A percentile compares a stretch with the other conserved stretches of the same genome.
phyloP scores from a whole-genome alignment of 1,284 basidiomycete genomes.

The Trametes sp. region DNA sequence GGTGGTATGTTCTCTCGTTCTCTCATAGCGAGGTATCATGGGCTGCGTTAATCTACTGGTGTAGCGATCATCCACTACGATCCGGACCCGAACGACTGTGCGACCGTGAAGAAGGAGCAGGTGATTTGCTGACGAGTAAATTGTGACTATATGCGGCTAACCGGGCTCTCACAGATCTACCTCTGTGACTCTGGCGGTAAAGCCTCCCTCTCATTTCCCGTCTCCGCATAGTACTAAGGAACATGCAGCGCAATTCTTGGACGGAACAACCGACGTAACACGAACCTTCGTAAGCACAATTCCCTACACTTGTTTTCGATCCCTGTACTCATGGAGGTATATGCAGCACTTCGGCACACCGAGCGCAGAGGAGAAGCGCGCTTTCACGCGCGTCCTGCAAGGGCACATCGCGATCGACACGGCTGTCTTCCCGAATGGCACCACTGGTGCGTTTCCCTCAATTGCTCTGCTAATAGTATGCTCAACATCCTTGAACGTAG shows the following conservation, averaged over 20 bases:
- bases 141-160: neutral
- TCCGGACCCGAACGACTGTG: constrained; percentile 79
- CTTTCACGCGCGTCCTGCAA: constrained; percentile 94
- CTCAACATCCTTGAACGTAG: too few relatives aligned
- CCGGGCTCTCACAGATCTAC: constrained; percentile 67
- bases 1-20: constrained; percentile 78
- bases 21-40: neutral
- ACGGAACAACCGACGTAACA: constrained; percentile 96
- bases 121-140: constrained; percentile 42
- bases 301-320: too few relatives aligned
- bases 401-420: constrained; percentile 94
- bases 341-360: constrained; percentile 91
- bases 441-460: constrained; percentile 65
- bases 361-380: constrained; percentile 81
- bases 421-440: constrained; percentile 87
- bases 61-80: constrained; percentile 95
- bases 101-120: constrained; percentile 78
- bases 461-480: neutral
- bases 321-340: constrained; percentile 4
- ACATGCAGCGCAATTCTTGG: constrained; percentile 79
- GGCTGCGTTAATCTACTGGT: constrained; percentile 1
- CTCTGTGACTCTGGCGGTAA: constrained; percentile 93
- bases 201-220: constrained; percentile 18
- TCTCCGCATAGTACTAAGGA: neutral
- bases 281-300: constrained; percentile 81